phyloP scores from a whole-genome alignment of 768 basidiomycete genomes.

The Peribolospora kevripleyi region DNA sequence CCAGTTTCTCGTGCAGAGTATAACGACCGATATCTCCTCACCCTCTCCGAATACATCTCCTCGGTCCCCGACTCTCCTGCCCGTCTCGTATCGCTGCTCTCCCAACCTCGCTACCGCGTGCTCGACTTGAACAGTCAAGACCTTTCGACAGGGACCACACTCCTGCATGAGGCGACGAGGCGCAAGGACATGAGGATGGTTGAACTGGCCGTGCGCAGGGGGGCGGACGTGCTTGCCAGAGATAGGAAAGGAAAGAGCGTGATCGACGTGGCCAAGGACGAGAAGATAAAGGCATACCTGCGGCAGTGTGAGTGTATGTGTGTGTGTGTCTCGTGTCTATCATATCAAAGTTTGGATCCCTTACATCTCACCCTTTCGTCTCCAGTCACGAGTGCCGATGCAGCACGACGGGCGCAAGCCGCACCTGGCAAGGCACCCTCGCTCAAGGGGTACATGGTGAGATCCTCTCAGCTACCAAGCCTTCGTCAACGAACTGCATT shows the following conservation, averaged over 20 bases:
- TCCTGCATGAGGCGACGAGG: constrained; percentile 68
- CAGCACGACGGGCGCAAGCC: too few relatives aligned
- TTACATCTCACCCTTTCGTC: too few relatives aligned
- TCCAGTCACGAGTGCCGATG: too few relatives aligned
- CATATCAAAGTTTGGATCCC: too few relatives aligned
- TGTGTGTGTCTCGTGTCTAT: background rate
- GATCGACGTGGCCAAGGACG: constrained; percentile 46
- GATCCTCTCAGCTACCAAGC: too few relatives aligned
- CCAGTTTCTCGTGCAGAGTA: constrained; percentile 41
- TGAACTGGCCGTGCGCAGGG: constrained; percentile 59
- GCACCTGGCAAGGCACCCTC: too few relatives aligned
- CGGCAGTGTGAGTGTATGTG: constrained; percentile 40
- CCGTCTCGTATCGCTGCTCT: constrained; percentile 47
- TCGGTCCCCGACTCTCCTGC: constrained; percentile 41
- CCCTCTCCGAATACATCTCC: constrained; percentile 11
- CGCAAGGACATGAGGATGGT: constrained; percentile 57
- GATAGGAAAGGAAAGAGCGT: constrained; percentile 47
- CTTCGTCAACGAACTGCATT: background rate
- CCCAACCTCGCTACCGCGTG: constrained; percentile 40
- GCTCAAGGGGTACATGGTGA: too few relatives aligned
- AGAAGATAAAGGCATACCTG: constrained; percentile 50
- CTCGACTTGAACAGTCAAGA: constrained; percentile 63
- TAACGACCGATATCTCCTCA: constrained; percentile 11
- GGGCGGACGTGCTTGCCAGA: constrained; percentile 69
- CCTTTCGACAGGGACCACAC: constrained; percentile 40